Conservation (phyloP, 192 early-diverging fungal species). For the Neocallimastix lanati region DNA sequence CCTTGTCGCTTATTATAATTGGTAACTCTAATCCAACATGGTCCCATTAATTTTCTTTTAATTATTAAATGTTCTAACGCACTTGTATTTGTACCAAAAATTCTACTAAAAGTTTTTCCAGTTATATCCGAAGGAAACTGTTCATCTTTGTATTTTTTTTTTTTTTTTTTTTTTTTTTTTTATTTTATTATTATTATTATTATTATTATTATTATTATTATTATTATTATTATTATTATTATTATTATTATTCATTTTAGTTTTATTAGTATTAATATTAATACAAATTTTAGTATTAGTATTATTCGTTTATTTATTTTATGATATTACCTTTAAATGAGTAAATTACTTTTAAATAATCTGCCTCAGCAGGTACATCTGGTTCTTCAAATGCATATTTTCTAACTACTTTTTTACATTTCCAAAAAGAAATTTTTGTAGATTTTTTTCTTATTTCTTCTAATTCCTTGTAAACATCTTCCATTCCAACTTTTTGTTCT, state of each 20-base stretch:
- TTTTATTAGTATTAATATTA: neutral
- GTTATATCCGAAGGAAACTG: slow-evolving; percentile 28
- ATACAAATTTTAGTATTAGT: no score
- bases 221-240: neutral
- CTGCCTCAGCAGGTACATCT: slow-evolving; percentile 52
- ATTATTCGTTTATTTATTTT: no score
- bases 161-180: no score
- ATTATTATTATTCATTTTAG: neutral
- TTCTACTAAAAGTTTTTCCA: slow-evolving; percentile 60
- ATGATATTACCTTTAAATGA: slow-evolving; percentile 24
- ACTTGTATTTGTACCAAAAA: slow-evolving; percentile 72
- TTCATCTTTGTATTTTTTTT: no score
- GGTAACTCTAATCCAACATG: slow-evolving; percentile 71
- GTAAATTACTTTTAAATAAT: slow-evolving; percentile 82
- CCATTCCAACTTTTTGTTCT: slow-evolving; percentile 32
- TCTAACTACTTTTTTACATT: slow-evolving; percentile 41
- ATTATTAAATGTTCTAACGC: slow-evolving; percentile 87
- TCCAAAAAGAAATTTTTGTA: slow-evolving; percentile 34
- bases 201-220: neutral
- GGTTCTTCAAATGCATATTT: slow-evolving; percentile 86
- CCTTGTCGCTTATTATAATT: slow-evolving; percentile 24
- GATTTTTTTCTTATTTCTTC: slow-evolving; percentile 29
- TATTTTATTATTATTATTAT: no score
- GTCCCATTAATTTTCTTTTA: slow-evolving; percentile 89
- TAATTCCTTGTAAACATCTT: slow-evolving; percentile 61